Evolutionary conservation across 169 alveolate genomes (phyloP), one percentile per base, ranked within the genome.

Genomic region (Plasmodium yoelii): DNA sequence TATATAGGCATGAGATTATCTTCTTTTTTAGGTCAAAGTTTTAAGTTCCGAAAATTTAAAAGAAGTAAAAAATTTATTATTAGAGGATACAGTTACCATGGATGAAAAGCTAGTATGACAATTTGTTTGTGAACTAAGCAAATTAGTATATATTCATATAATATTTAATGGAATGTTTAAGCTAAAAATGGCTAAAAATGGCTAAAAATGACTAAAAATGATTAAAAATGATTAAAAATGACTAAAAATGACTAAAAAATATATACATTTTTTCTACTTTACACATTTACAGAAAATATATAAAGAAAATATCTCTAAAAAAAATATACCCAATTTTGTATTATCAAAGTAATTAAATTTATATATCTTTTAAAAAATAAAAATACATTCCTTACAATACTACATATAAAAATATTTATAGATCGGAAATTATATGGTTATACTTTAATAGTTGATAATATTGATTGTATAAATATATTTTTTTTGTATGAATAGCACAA

Each of bases 241-340:
- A 34, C 42, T 71, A n/a, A n/a, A 46, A 3, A 26, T 47, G 7
- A 39, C 2, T 49, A 64, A 1, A 9, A 6, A 34, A 8, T 3
- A 65, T 64, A 64, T 19, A n/a, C 28, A 9, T 1, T 63, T 24
- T 63, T 22, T 24, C 24, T 7, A 60, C n/a, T 51, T 42, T 72
- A 19, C 51, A 59, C 42, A 44, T 28, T 53, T 47, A 15, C 63
- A 74, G 88, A 74, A 74, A 19, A 74, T 74, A 24, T 74, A 74
- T 61, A 74, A 74, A 60, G 88, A 74, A 61, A 74, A 74, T 12
- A 74, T 56, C 42, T 47, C 88, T 24, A 24, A 34, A 6, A 74
- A 67, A 67, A 39, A 59, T 19, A 8, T 19, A 12, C 60, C 44
- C 12, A 60, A 28, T 9, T 24, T 60, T 15, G 53, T 53, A 42